phyloP scores from a whole-genome alignment of 305 asterid species.

The Galium porrigens region DNA sequence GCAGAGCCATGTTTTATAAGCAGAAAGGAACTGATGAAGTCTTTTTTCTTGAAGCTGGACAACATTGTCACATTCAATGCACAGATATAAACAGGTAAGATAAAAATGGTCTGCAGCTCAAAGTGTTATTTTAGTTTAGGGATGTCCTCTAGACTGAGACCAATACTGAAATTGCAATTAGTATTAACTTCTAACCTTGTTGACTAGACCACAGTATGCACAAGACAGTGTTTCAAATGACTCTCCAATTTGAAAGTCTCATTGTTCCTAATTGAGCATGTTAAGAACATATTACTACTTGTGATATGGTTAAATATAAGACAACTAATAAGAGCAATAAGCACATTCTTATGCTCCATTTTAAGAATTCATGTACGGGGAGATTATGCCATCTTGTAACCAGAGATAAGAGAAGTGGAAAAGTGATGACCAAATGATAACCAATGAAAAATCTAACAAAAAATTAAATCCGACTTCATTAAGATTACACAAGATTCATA shows the following conservation, averaged over 20 bases:
- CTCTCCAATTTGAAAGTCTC: not conserved
- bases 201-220: not conserved
- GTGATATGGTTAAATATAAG: not conserved
- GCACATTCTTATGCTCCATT: not conserved
- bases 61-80: constrained; percentile 74
- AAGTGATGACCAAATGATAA: not conserved
- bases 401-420: not conserved
- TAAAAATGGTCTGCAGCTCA: constrained; percentile 4
- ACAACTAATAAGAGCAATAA: not conserved
- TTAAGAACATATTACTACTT: not conserved
- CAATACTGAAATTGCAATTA: not conserved
- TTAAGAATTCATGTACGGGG: not conserved
- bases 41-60: constrained; percentile 51
- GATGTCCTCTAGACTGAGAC: not conserved
- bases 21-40: constrained; percentile 78
- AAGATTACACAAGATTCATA: not conserved
- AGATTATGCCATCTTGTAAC: not conserved
- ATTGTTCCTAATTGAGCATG: not conserved
- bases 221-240: too few relatives aligned
- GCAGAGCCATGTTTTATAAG: constrained; percentile 64
- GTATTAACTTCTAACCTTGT: not conserved
- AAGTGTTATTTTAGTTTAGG: not conserved
- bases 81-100: constrained; percentile 66
- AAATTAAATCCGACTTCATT: not conserved
- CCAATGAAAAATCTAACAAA: not conserved